Evolutionary conservation across 1,284 basidiomycete genomes (phyloP), one percentile per base, ranked within the genome.

Genomic region (Heterobasidion occidentale): DNA sequence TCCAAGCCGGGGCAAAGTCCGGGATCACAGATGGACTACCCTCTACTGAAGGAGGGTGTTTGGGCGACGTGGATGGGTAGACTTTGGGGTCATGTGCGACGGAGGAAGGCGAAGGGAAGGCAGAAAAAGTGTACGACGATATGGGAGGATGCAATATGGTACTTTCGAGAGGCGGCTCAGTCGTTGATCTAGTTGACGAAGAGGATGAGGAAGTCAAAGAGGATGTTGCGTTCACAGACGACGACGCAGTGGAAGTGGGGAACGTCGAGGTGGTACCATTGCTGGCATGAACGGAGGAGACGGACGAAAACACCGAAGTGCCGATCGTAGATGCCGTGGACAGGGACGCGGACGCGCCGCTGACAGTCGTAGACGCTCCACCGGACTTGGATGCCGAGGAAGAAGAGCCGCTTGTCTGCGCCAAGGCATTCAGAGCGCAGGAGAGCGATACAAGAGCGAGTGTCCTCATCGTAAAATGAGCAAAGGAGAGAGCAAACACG

Each of bases 1-100:
- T 65, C 76, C 76, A 77, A 19, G 77, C 74, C 1, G 66, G 67
- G 0, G 65, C 69, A 52, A 78, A 77, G 67, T 77, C 74, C 7
- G 77, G 77, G 0, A 78, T 65, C 12, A 74, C 59, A 9, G 65
- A 59, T n/a, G 38, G 38, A 42, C 38, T 42, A 17, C 61, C 64
- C 9, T 59, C 59, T 7, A 66, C 64, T 7, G 68, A 60, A 0
- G 70, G 71, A 0, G 71, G 71, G 19, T 60, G 62, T 11, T 61
- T 51, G 0, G 68, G 69, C 15, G 62, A 63, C n/a, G 62, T 62
- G 6, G 60, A 60, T 8, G 67, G 66, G 59, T 63, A 71, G 9
- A 65, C 60, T 7, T 63, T 64, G 15, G 68, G 64, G 20, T 69
- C 64, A 9, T 69, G 63, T 3, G 65, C 58, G 20, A 60, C 63